These are phyloP conservation scores for Eimeria maxima DNA, from an alignment of 169 alveolate genomes.

Conservation along the genomic window DNA sequence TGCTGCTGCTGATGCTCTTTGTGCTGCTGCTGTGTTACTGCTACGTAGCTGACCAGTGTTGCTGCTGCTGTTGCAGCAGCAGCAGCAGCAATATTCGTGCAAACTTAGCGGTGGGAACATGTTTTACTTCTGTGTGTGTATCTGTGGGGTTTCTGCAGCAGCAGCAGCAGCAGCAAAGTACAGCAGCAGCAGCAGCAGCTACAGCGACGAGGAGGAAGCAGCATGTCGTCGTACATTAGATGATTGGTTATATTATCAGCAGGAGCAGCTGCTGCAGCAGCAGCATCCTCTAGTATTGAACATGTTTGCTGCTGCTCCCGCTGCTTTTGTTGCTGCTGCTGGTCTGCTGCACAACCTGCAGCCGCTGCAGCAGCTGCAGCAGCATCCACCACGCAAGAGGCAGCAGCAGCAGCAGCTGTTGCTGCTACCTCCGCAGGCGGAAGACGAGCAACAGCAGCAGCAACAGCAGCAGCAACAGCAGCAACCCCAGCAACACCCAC, in stretches of 20 bases:
- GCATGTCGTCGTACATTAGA: not conserved
- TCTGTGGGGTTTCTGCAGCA: slow-evolving; percentile 2
- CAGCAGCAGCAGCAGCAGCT: slow-evolving; percentile 46
- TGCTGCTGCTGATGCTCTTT: not conserved
- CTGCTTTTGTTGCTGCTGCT: slow-evolving; percentile 51
- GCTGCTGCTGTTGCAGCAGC: slow-evolving; percentile 17
- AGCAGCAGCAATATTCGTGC: not conserved
- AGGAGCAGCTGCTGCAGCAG: slow-evolving; percentile 55
- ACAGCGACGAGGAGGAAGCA: slow-evolving; percentile 16
- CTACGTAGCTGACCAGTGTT: not conserved
- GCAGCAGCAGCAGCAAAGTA: not conserved
- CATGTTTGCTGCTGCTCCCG: slow-evolving; percentile 43
- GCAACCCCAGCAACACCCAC: not conserved
- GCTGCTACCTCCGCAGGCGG: too few species aligned
- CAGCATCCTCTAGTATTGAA: not conserved
- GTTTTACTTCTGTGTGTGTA: not conserved
- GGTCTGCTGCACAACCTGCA: not conserved
- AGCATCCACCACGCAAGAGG: too few species aligned
- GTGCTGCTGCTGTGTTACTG: slow-evolving; percentile 5
- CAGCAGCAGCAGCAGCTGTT: too few species aligned
- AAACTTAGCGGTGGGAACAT: not conserved
- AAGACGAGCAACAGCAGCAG: not conserved
- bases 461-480: not conserved
- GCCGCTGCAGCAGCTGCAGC: too few species aligned
- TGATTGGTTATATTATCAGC: slow-evolving; percentile 52